phyloP scores from a whole-genome alignment of 371 early-diverging fungal species.

The Mortierella sp. region DNA sequence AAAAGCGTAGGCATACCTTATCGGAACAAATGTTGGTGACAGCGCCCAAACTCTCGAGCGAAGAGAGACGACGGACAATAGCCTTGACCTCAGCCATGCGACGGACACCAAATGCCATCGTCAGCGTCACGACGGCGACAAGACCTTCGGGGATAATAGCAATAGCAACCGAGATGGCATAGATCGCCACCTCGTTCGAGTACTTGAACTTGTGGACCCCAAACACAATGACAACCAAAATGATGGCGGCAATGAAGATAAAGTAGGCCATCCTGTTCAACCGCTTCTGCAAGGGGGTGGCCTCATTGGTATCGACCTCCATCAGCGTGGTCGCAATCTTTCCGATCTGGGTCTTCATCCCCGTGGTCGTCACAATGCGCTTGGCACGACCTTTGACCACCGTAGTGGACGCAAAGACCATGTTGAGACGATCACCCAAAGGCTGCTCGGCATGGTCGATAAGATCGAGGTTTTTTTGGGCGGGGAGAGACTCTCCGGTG shows the following conservation, averaged over 20 bases:
- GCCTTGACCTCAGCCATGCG: constrained; percentile 90
- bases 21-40: constrained; percentile 96
- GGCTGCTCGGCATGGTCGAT: constrained; percentile 59
- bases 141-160: constrained; percentile 97
- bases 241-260: constrained; percentile 77
- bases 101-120: constrained; percentile 93
- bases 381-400: constrained; percentile 79
- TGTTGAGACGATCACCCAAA: constrained; percentile 81
- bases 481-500: constrained; percentile 89
- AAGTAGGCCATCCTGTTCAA: constrained; percentile 81
- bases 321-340: constrained; percentile 89
- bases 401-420: constrained; percentile 81
- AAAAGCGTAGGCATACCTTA: constrained; percentile 61
- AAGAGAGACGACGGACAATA: constrained; percentile 89
- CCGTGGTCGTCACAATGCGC: constrained; percentile 87
- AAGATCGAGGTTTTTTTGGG: constrained; percentile 68
- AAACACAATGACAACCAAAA: constrained; percentile 81
- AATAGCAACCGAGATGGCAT: constrained; percentile 89
- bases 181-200: constrained; percentile 71
- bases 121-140: constrained; percentile 89
- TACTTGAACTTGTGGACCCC: constrained; percentile 70
- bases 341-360: constrained; percentile 92
- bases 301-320: constrained; percentile 70
- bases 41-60: constrained; percentile 93
- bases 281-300: constrained; percentile 84